Conservation (phyloP, 2,329 filamentous ascomycete species). For the Lasiodiplodia sp. region DNA sequence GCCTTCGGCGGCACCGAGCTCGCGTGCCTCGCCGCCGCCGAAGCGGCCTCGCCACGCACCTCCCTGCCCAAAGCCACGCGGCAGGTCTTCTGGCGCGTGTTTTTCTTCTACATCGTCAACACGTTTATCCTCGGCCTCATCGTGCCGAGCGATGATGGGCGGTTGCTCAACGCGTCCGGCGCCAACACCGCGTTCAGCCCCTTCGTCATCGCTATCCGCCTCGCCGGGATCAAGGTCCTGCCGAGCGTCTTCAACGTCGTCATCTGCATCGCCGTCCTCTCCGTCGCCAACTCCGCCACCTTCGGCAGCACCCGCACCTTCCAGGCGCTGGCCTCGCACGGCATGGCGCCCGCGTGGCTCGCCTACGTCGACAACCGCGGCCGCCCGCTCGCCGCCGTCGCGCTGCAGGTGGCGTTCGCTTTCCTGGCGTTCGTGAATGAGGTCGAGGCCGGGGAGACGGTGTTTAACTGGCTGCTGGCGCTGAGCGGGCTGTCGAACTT, state of each 20-base stretch:
- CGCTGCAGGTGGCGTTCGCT: constrained; percentile 63
- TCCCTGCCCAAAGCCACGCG: constrained; percentile 53
- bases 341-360: constrained; percentile 64
- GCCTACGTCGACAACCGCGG: constrained; percentile 74
- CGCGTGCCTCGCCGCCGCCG: constrained; percentile 66
- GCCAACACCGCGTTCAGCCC: constrained; percentile 79
- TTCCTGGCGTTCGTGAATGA: constrained; percentile 73
- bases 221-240: constrained; percentile 80
- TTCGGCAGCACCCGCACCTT: constrained; percentile 92
- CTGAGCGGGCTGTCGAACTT: constrained; percentile 76
- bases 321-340: constrained; percentile 84
- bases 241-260: constrained; percentile 92
- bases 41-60: constrained; percentile 66
- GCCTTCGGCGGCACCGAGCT: constrained; percentile 69
- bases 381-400: constrained; percentile 68
- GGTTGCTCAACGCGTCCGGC: constrained; percentile 65
- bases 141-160: constrained; percentile 73
- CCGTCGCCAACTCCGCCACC: constrained; percentile 89
- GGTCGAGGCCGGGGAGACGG: constrained; percentile 71
- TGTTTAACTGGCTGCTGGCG: constrained; percentile 82
- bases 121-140: constrained; percentile 76
- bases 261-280: constrained; percentile 88
- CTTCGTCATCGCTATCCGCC: constrained; percentile 90
- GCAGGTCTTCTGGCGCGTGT: constrained; percentile 58
- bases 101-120: constrained; percentile 68